Base-by-base conservation (phyloP, 169 alveolate species). In the Babesia bovis region DNA sequence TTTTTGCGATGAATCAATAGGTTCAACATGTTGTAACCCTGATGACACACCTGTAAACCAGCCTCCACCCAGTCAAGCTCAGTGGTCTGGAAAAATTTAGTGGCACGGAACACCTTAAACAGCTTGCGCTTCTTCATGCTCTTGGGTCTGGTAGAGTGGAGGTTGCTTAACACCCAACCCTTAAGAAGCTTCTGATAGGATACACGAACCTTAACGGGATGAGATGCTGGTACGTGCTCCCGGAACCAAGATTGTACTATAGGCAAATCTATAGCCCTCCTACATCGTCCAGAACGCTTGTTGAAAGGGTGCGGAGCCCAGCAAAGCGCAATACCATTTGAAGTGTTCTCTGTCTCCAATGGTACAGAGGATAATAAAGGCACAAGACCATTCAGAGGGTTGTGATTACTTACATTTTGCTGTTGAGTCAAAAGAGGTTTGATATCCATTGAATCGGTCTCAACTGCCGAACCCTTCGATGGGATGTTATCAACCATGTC, bases 11-110 rank as follows among this genome's bases (percentile, higher is more conserved):
- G 99, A 57, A 98, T 98, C 83, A 98, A 84, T 55, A 98, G 83
- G 86, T 97, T 97, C 19, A 98, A 88, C 99, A 98, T 97, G 85
- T 98, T 98, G 89, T 97, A 97, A 19, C 99, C 99, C 85, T 98
- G 99, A 36, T 99, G 88, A 51, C 99, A 96, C 2, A 98, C 99
- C 91, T 98, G 98, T 32, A 98, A 85, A 13, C 99, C 99, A 17
- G 95, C 98, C 89, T 98, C 99, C 30, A 98, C 99, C 99, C 99
- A 98, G 82, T 98, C 99, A 71, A 96, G 90, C 87, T 96, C 99
- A 28, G 99, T 98, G 47, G 94, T 82, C 82, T 98, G 97, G 95
- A 98, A 98, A 89, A 96, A 98, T 87, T 98, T 98, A 4, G 99
- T 97, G 28, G 94, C 92, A 60, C 96, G 91, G 84, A 97, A 96